A percentile compares a stretch with the other conserved stretches of the same genome.
These are phyloP conservation scores for Fusarium nematophilum DNA, from an alignment of 2,329 filamentous ascomycete genomes.

Conservation along the genomic window DNA sequence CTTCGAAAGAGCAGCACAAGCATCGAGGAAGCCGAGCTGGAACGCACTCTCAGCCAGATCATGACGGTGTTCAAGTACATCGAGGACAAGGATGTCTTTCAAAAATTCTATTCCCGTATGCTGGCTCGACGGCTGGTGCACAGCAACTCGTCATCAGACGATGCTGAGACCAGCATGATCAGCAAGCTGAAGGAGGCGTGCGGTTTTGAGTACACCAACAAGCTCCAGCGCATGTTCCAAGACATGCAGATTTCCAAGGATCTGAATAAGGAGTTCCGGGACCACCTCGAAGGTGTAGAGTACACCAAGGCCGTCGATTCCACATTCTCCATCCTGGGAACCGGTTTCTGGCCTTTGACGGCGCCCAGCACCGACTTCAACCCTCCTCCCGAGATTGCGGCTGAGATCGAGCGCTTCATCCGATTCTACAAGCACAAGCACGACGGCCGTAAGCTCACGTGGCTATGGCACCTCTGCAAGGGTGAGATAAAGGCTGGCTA, in stretches of 20 bases:
- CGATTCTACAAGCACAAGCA: constrained; percentile 97
- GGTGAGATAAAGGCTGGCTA: constrained; percentile 96
- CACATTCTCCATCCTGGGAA: constrained; percentile 91
- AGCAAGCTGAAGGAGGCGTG: constrained; percentile 98
- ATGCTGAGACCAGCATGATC: constrained; percentile 99
- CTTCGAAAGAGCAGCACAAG: constrained; percentile 93
- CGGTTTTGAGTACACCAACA: constrained; percentile 99
- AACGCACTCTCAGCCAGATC: constrained; percentile 88
- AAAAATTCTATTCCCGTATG: constrained; percentile 99
- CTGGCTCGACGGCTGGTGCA: constrained; percentile 94
- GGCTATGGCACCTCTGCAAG: constrained; percentile 98
- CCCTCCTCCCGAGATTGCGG: constrained; percentile 84
- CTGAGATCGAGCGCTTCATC: constrained; percentile 89
- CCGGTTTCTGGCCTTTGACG: constrained; percentile 95
- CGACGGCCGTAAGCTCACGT: constrained; percentile 94
- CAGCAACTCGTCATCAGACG: constrained; percentile 93
- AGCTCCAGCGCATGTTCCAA: constrained; percentile 99
- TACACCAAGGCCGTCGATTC: constrained; percentile 82
- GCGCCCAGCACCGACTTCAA: constrained; percentile 89
- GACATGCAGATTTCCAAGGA: constrained; percentile 99
- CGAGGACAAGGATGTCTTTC: constrained; percentile 99
- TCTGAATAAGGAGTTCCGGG: constrained; percentile 88
- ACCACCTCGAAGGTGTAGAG: constrained; percentile 68
- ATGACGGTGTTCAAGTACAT: constrained; percentile 99
- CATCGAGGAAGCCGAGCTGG: constrained; percentile 92